phyloP scores from a whole-genome alignment of 2,329 filamentous ascomycete species.

The Aspergillus arachidicola region DNA sequence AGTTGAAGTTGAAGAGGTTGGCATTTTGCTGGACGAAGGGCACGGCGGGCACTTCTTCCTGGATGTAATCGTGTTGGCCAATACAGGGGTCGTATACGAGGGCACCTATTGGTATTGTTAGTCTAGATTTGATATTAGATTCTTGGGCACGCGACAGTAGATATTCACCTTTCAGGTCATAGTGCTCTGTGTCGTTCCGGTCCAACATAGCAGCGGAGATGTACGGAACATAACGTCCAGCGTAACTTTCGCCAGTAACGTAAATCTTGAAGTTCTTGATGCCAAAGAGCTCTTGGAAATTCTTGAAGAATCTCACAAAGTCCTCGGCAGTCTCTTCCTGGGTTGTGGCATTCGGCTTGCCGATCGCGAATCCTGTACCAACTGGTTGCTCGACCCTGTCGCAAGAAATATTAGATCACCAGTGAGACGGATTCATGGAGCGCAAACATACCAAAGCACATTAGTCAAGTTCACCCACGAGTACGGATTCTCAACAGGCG shows the following conservation, averaged over 20 bases:
- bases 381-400: slow-evolving; percentile 46
- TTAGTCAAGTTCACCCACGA: slow-evolving; percentile 74
- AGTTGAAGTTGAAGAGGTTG: slow-evolving; percentile 46
- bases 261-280: slow-evolving; percentile 70
- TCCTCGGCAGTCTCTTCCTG: slow-evolving; percentile 71
- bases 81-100: neutral
- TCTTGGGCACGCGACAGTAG: no score
- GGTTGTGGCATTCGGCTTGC: slow-evolving; percentile 63
- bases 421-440: neutral
- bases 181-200: slow-evolving; percentile 66
- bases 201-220: slow-evolving; percentile 74
- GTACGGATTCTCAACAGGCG: slow-evolving; percentile 67
- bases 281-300: slow-evolving; percentile 70
- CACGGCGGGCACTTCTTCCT: slow-evolving; percentile 37
- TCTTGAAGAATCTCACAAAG: slow-evolving; percentile 76
- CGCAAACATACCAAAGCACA: slow-evolving; percentile 56
- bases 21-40: slow-evolving; percentile 45
- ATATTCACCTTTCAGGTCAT: slow-evolving; percentile 60
- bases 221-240: slow-evolving; percentile 69
- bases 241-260: slow-evolving; percentile 73
- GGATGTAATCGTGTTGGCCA: neutral
- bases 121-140: neutral
- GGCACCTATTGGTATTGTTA: neutral
- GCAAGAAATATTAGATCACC: neutral
- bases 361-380: slow-evolving; percentile 68